These are phyloP conservation scores for Lachancea thermotolerans DNA, from an alignment of 805 yeast genomes.

Conservation along the genomic window DNA sequence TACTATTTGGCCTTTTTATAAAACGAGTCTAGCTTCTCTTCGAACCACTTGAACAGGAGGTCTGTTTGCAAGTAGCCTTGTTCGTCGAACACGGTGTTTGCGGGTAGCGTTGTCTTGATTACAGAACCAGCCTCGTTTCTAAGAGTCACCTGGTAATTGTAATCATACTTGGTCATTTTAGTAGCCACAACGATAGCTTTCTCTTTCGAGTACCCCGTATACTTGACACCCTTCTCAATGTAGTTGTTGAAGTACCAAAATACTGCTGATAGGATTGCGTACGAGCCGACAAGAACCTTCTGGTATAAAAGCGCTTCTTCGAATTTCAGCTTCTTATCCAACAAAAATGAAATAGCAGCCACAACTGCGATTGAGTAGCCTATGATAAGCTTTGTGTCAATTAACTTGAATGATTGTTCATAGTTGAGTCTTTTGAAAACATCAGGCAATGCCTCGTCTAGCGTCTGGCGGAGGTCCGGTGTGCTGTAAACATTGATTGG, in stretches of 20 bases:
- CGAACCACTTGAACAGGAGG: conserved; percentile 35
- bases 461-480: conserved; percentile 26
- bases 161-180: conserved; percentile 36
- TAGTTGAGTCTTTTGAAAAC: conserved; percentile 21
- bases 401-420: conserved; percentile 17
- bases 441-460: conserved; percentile 26
- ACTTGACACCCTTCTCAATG: conserved; percentile 39
- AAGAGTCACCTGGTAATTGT: conserved; percentile 39
- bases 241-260: conserved; percentile 35
- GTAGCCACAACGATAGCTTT: conserved; percentile 31
- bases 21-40: conserved; percentile 31
- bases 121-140: conserved; percentile 17
- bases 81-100: conserved; percentile 33
- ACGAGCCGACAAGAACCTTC: conserved; percentile 34
- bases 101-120: conserved; percentile 19
- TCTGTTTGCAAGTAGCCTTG: conserved; percentile 39
- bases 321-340: conserved; percentile 45
- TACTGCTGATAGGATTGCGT: conserved; percentile 34
- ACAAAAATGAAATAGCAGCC: conserved; percentile 42
- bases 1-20: conserved; percentile 32
- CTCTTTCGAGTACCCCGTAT: conserved; percentile 35
- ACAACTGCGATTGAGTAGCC: conserved; percentile 45
- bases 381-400: conserved; percentile 43
- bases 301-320: conserved; percentile 38
- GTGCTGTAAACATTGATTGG: conserved; percentile 30